Conservation (phyloP, 2,329 filamentous ascomycete genomes). For the Microsporum audouinii region DNA sequence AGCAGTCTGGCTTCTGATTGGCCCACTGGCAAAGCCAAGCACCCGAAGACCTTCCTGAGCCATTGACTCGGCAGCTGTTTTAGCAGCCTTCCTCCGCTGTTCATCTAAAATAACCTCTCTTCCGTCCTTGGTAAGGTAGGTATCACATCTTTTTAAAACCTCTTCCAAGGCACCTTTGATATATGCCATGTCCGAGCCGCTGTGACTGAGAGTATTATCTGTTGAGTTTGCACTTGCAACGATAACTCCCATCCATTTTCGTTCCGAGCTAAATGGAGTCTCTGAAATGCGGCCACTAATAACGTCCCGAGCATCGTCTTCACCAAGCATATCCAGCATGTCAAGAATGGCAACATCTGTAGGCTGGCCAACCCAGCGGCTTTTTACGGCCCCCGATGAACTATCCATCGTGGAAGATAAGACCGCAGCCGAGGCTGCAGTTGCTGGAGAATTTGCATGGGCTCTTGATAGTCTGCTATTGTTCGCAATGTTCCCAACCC, state of each 20-base stretch:
- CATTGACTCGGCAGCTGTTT: slow-evolving; percentile 73
- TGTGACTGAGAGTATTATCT: slow-evolving; percentile 35
- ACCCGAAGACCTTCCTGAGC: slow-evolving; percentile 81
- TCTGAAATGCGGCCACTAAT: slow-evolving; percentile 74
- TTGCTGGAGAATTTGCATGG: slow-evolving; percentile 57
- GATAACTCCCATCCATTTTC: slow-evolving; percentile 98
- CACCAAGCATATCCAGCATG: slow-evolving; percentile 76
- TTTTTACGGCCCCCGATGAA: slow-evolving; percentile 54
- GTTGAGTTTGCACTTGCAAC: slow-evolving; percentile 48
- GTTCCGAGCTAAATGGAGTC: slow-evolving; percentile 89
- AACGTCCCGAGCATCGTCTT: slow-evolving; percentile 80
- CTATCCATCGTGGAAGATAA: slow-evolving; percentile 69
- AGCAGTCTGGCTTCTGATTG: slow-evolving; percentile 43
- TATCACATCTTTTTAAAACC: slow-evolving; percentile 76
- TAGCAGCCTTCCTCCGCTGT: slow-evolving; percentile 57
- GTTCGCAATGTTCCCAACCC: slow-evolving; percentile 93
- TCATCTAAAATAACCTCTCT: slow-evolving; percentile 77
- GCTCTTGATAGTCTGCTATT: slow-evolving; percentile 71
- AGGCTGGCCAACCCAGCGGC: slow-evolving; percentile 90
- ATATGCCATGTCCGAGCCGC: slow-evolving; percentile 71
- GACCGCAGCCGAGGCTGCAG: slow-evolving; percentile 61
- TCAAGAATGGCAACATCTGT: slow-evolving; percentile 97
- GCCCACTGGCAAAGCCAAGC: slow-evolving; percentile 82
- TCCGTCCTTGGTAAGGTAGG: slow-evolving; percentile 76
- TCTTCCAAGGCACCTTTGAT: slow-evolving; percentile 91